phyloP scores from a whole-genome alignment of 805 yeast species.

The Yarrowia porcina region DNA sequence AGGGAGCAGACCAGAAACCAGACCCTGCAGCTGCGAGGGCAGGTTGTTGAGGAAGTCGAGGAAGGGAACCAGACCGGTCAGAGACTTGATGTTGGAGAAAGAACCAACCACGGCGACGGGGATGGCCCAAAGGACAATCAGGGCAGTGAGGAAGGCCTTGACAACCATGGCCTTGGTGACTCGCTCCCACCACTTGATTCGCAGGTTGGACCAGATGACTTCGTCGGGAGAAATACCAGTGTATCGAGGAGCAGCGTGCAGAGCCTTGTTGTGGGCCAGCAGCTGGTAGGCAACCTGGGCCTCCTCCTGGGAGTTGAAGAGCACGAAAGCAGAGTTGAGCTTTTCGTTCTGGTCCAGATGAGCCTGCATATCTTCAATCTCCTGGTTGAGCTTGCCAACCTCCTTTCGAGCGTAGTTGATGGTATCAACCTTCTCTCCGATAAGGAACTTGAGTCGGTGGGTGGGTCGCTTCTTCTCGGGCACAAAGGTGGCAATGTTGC shows the following conservation, averaged over 20 bases:
- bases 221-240: constrained; percentile 78
- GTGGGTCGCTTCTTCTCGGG: constrained; percentile 77
- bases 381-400: constrained; percentile 64
- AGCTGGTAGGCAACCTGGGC: constrained; percentile 85
- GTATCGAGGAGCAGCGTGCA: constrained; percentile 45
- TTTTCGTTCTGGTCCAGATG: constrained; percentile 54
- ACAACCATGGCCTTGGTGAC: constrained; percentile 56
- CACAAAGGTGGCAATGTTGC: constrained; percentile 46
- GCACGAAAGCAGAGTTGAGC: constrained; percentile 79
- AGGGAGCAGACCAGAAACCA: constrained; percentile 85
- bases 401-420: constrained; percentile 66
- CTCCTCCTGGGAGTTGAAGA: constrained; percentile 79
- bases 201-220: constrained; percentile 75
- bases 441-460: constrained; percentile 63
- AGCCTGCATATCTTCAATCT: constrained; percentile 58
- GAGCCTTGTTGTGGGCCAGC: constrained; percentile 50
- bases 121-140: constrained; percentile 88
- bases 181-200: constrained; percentile 57
- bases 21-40: constrained; percentile 69
- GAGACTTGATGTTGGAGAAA: constrained; percentile 77
- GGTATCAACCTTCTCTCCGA: constrained; percentile 84
- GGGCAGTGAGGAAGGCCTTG: constrained; percentile 53
- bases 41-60: constrained; percentile 70
- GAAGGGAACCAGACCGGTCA: constrained; percentile 69
- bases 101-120: constrained; percentile 98